Percentiles rank a stretch among this genome's conserved stretches.
Evolutionary conservation across 805 yeast genomes (phyloP).

Genomic region (Yarrowia keelungensis): DNA sequence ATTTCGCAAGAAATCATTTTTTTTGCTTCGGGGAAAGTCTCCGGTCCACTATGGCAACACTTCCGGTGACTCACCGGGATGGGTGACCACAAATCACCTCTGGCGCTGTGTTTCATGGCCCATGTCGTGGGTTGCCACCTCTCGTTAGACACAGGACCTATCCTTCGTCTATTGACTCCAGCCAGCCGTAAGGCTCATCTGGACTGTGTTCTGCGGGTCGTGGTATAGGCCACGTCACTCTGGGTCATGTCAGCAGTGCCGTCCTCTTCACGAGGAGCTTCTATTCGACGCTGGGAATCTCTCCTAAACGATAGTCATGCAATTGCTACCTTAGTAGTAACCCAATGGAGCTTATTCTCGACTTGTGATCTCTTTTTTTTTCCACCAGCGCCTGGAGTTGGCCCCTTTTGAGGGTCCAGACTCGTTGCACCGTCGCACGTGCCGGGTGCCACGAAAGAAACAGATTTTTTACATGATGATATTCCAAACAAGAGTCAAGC

Average conservation of each 20-base stretch:
- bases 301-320: slow-evolving; percentile 48
- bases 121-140: slow-evolving; percentile 39
- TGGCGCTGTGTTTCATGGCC: slow-evolving; percentile 36
- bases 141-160: slow-evolving; percentile 24
- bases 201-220: slow-evolving; percentile 34
- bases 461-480: slow-evolving; percentile 44
- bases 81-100: slow-evolving; percentile 25
- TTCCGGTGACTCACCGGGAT: slow-evolving; percentile 40
- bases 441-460: slow-evolving; percentile 41
- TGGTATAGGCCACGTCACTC: slow-evolving; percentile 8
- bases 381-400: slow-evolving; percentile 38
- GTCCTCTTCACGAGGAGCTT: slow-evolving; percentile 20
- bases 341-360: slow-evolving; percentile 52
- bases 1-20: slow-evolving; percentile 2
- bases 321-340: slow-evolving; percentile 47
- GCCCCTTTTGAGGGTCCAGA: slow-evolving; percentile 4
- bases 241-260: slow-evolving; percentile 32
- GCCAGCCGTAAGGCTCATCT: slow-evolving; percentile 40
- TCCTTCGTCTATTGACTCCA: slow-evolving; percentile 13
- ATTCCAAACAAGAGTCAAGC: slow-evolving; percentile 50
- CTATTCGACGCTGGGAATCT: slow-evolving; percentile 41
- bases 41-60: slow-evolving; percentile 50
- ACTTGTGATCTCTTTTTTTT: slow-evolving; percentile 41
- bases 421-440: slow-evolving; percentile 45
- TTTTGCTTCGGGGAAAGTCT: slow-evolving; percentile 52